Conservation (phyloP, 1,139 yeast species). For the Pichia cactophila region DNA sequence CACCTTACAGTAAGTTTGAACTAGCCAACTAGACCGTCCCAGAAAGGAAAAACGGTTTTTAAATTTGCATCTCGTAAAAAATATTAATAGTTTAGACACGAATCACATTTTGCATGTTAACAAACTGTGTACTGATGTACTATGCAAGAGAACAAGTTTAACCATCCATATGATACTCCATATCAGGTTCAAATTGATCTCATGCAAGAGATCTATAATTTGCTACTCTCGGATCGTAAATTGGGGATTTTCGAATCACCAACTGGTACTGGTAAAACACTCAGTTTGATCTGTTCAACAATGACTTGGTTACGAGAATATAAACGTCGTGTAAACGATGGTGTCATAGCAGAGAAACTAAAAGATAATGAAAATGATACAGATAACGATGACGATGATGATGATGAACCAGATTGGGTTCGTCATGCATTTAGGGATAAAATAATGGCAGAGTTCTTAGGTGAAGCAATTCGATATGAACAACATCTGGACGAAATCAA, state of each 20-base stretch:
- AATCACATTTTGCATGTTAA: too few species aligned
- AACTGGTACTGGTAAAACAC: constrained; percentile 91
- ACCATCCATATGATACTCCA: constrained; percentile 74
- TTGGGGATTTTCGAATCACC: constrained; percentile 89
- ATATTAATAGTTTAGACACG: too few species aligned
- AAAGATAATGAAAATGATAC: constrained; percentile 8
- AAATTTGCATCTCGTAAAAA: too few species aligned
- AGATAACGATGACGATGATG: constrained; percentile 25
- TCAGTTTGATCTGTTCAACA: constrained; percentile 78
- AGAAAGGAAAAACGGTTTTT: too few species aligned
- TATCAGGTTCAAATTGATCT: constrained; percentile 71
- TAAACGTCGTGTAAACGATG: constrained; percentile 31
- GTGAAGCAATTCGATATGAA: constrained; percentile 36
- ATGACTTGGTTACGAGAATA: constrained; percentile 77
- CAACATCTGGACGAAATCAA: constrained; percentile 29
- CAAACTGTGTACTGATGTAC: too few species aligned
- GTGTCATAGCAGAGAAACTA: constrained; percentile 13
- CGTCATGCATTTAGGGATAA: constrained; percentile 33
- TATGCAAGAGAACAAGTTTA: constrained; percentile 29
- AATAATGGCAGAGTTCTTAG: constrained; percentile 29
- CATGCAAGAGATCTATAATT: constrained; percentile 66
- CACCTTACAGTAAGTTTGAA: too few species aligned
- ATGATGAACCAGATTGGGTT: constrained; percentile 54
- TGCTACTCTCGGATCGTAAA: constrained; percentile 51
- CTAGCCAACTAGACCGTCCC: too few species aligned